Evolutionary conservation across 805 yeast species (phyloP).

Genomic region (Ogataea siamensis): DNA sequence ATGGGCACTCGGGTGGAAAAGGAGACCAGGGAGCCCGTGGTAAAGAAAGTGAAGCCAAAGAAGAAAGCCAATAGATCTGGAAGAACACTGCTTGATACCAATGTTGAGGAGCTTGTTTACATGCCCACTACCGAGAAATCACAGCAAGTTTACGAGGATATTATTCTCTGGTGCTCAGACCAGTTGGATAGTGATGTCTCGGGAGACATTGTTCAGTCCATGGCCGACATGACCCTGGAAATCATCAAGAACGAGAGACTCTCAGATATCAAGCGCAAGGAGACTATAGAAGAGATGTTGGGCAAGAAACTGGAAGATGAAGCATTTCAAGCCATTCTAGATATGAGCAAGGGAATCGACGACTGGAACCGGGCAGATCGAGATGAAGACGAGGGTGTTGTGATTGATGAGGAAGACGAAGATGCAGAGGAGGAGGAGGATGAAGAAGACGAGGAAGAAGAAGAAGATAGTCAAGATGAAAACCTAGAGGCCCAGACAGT

Average conservation of each 20-base stretch:
- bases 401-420: conserved; percentile 30
- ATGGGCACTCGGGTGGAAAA: conserved; percentile 47
- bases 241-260: conserved; percentile 46
- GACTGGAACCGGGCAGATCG: conserved; percentile 44
- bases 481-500: no score
- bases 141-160: conserved; percentile 47
- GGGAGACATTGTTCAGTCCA: conserved; percentile 67
- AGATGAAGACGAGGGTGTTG: conserved; percentile 38
- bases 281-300: conserved; percentile 51
- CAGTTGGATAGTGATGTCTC: conserved; percentile 69
- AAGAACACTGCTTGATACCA: conserved; percentile 33
- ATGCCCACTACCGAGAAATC: conserved; percentile 59
- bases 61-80: conserved; percentile 14
- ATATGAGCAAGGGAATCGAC: conserved; percentile 45
- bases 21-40: conserved; percentile 3
- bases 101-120: conserved; percentile 54
- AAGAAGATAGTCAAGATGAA: background rate
- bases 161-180: conserved; percentile 58
- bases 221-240: conserved; percentile 64
- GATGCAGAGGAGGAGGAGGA: conserved; percentile 33
- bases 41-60: conserved; percentile 11
- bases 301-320: conserved; percentile 40
- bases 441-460: conserved; percentile 21
- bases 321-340: conserved; percentile 45
- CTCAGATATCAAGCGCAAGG: conserved; percentile 44